Base-by-base conservation (phyloP, 2,329 filamentous ascomycete genomes). In the Ustulina deusta region DNA sequence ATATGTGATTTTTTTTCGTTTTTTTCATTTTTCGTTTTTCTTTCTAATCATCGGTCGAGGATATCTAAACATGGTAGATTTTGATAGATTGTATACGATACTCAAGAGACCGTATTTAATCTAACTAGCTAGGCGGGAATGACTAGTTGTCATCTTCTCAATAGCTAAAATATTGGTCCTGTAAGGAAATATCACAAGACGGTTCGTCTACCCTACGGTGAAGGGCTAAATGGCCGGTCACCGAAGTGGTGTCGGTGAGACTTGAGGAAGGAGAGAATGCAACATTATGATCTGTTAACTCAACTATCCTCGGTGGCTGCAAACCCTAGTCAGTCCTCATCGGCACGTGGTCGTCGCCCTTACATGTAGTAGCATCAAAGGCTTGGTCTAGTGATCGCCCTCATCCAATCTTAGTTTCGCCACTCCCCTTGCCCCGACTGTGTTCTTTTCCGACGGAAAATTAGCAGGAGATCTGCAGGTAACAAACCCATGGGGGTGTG, bases 301-400 rank as follows among this genome's bases (percentile, higher is more conserved):
- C 22, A 54, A 56, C 17, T 20, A 3, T 11, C n/a, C 51, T 51
- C 40, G 25, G 20, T 22, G n/a, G 32, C 25, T 48, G 40, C 49
- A 27, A 42, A 42, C 44, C 58, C 57, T 17, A 10, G 25, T 20
- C 22, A 29, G 29, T 25, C 40, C 51, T 51, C 49, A 4, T 10
- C 32, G 6, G 20, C 64, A 66, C 64, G 64, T 66, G 64, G 64
- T 22, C 22, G 4, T 17, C n/a, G 20, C 51, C 58, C 27, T 34
- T 63, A 44, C 20, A 58, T 66, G 36, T 36, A 42, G 63, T 57
- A 58, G 11, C 46, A 63, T 48, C 22, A 34, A 54, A 55, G 54
- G 51, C 15, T 58, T 32, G 29, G 54, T 46, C 54, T 20, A 25
- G 25, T 58, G 52, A 57, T 44, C 44, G 34, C 27, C 54, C 22